Base-by-base conservation (phyloP, 129 eudicot genomes). In the Arctium lappa region DNA sequence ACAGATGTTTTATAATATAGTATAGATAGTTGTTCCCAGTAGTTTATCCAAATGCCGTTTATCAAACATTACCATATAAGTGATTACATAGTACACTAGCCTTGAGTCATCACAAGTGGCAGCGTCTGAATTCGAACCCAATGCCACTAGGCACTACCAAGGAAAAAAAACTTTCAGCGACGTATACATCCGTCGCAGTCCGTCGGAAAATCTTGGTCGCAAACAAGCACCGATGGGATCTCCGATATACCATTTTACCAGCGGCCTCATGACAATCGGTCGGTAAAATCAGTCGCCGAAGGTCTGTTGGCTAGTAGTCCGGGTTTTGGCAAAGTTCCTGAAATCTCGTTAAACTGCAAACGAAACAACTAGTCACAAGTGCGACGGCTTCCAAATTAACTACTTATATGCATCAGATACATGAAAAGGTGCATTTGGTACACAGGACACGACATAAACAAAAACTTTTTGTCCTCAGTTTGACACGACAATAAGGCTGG, bases 291-390 rank as follows among this genome's bases (percentile, higher is more conserved):
- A 0, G 27, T 15, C 27, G 9, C 1, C n/a, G 30, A 60, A 60
- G 68, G 68, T 60, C 71, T 82, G 36, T 46, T 40, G 66, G 27
- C 63, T 72, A 68, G 9, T 7, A 42, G 60, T 82, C 74, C 75
- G 72, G 62, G 81, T 81, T 85, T 22, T 1, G 15, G 78, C 93
- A 91, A 73, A 91, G 93, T 80, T 90, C 94, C 82, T 90, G 85
- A 86, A 91, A 88, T 86, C 86, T 87, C 66, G 79, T 86, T 60
- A 94, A 87, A 78, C 98, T 94, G 94, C 89, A 88, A 79, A 69
- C 69, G 60, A 37, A 73, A 37, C 39, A 11, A 34, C 10, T 27
- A 38, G 53, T 30, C 72, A 68, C 33, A 27, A 39, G 31, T 65
- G 6, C 56, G 30, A 50, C 29, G 81, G 69, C 77, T 73, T 11